Conservation (phyloP, 192 early-diverging fungal genomes). For the Thamnidium elegans region DNA sequence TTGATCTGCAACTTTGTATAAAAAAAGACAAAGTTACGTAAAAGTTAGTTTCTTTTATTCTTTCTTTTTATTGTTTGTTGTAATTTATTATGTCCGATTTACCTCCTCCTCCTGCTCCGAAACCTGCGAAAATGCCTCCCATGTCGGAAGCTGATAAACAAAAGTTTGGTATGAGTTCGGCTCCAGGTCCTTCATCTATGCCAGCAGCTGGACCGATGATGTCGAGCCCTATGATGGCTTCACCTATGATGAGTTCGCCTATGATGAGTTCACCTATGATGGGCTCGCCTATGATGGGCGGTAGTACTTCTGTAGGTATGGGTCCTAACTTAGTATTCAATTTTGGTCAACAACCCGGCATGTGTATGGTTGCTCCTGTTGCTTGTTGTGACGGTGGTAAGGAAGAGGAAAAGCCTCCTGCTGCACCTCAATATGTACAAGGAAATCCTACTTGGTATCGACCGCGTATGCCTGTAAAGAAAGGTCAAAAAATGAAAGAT, state of each 20-base stretch:
- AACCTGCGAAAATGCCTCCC: no score
- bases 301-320: slow-evolving; percentile 2
- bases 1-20: no score
- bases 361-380: neutral
- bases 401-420: neutral
- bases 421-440: neutral
- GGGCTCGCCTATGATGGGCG: neutral
- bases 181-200: no score
- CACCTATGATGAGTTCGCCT: neutral
- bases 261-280: neutral
- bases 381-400: neutral
- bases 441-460: slow-evolving; percentile 9
- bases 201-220: no score
- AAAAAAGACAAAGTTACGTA: no score
- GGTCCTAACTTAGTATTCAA: slow-evolving; percentile 14
- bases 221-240: no score
- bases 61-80: no score
- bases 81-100: no score
- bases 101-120: no score
- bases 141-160: no score
- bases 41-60: no score
- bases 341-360: neutral
- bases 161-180: no score
- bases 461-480: neutral
- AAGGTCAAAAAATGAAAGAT: neutral